These are phyloP conservation scores for Plasmodium knowlesi DNA, from an alignment of 169 alveolate genomes.

Conservation along the genomic window DNA sequence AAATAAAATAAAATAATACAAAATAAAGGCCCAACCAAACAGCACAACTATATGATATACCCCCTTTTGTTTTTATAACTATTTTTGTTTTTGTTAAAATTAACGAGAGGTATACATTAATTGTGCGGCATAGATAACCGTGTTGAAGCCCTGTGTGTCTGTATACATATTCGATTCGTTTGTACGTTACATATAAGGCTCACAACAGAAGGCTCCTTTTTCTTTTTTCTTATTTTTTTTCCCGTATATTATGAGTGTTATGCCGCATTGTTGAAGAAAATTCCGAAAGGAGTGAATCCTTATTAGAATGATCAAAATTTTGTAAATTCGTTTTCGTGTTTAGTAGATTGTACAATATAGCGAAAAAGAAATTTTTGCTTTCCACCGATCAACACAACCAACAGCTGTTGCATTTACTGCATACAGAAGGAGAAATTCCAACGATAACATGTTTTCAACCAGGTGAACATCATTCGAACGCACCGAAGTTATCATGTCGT, in stretches of 20 bases:
- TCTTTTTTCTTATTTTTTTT: background rate
- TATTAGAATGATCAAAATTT: background rate
- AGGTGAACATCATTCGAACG: background rate
- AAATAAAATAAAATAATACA: no score
- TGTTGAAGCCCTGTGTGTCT: background rate
- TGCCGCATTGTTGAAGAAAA: background rate
- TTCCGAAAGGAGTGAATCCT: background rate
- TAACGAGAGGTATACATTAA: background rate
- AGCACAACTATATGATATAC: background rate
- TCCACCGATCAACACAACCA: background rate
- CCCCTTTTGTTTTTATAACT: background rate
- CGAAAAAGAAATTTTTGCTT: background rate
- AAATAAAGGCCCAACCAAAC: background rate
- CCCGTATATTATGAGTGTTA: background rate
- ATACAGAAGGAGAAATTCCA: background rate
- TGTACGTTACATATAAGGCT: background rate
- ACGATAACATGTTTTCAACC: background rate
- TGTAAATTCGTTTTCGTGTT: background rate
- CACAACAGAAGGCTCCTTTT: background rate
- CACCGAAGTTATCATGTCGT: slow-evolving; percentile 13
- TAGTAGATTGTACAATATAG: background rate
- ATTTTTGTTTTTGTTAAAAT: background rate
- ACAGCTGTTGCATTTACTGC: background rate
- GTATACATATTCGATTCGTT: background rate
- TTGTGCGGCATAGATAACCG: background rate